A percentile compares a stretch with the other conserved stretches of the same genome.
Conservation (phyloP, 139 green algal genomes). For the Chlorella ohadii region DNA sequence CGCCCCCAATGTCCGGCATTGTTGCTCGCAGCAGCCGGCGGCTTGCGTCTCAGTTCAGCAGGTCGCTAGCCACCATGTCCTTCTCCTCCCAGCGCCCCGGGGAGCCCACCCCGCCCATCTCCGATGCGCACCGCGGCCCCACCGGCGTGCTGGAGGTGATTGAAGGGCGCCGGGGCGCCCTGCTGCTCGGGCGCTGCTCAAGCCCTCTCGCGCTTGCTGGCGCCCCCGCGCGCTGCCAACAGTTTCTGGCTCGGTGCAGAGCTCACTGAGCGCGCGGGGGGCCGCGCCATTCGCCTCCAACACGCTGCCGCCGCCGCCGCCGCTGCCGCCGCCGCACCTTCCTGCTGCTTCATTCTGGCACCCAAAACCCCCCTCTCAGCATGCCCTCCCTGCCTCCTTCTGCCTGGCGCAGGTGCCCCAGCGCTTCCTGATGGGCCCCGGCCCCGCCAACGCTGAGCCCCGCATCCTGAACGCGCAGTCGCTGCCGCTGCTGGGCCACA, state of each 20-base stretch:
- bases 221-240: background rate
- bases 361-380: no score
- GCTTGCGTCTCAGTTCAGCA: conserved; percentile 4
- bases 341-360: background rate
- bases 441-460: conserved; percentile 85
- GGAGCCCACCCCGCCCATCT: conserved; percentile 24
- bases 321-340: background rate
- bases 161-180: no score
- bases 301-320: background rate
- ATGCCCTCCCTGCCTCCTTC: background rate
- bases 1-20: background rate
- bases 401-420: conserved; percentile 54
- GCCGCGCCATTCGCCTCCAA: no score
- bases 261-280: no score
- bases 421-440: conserved; percentile 87
- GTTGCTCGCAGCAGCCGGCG: background rate
- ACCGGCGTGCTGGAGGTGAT: conserved; percentile 44
- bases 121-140: conserved; percentile 36
- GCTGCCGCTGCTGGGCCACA: conserved; percentile 88
- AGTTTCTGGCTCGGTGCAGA: no score
- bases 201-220: background rate
- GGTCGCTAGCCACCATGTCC: background rate
- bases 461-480: conserved; percentile 79
- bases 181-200: background rate
- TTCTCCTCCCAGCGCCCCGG: conserved; percentile 12